Evolutionary conservation across 306 rosid species (phyloP), one percentile per base, ranked within the genome.

Genomic region (Vigna mungo): DNA sequence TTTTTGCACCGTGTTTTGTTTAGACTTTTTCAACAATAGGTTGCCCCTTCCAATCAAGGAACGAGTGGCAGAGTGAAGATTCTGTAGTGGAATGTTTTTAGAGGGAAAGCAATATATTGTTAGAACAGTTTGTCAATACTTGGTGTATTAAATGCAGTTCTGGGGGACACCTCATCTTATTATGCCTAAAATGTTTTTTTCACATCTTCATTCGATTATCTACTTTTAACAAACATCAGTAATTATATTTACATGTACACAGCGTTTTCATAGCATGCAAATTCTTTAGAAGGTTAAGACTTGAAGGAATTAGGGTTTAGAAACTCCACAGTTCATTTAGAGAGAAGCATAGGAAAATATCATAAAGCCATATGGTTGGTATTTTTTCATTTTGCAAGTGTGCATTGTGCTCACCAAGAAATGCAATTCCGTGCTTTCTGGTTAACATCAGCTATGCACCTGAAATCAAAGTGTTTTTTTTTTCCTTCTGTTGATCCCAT

Each of bases 261-360:
- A 46, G 30, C 47, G 5, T 65, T 44, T 44, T 11, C 25, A 12
- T 7, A 74, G 51, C 60, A 39, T 39, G 47, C 60, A 59, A 54
- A 39, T 81, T 68, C 10, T 6, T 75, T 2, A 59, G 25, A 68
- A 43, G 53, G 34, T 44, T 14, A 51, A 32, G 21, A 52, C 43
- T 48, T 52, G 16, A 59, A 75, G 49, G 47, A 44, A 46, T n/a
- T 15, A 70, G 82, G 21, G 36, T 54, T 63, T 81, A 55, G 34
- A 21, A 51, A 68, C 77, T 68, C 39, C 58, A 1, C 27, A 13
- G 63, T 46, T 70, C 54, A 61, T 36, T 27, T 32, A 9, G 32
- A 44, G 52, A 62, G 23, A 51, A 61, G 46, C 56, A 11, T 51
- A 8, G 20, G 34, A 3, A 36, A 68, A 17, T 2, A 37, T 15